Base-by-base conservation (phyloP, 176 grass and related monocot genomes). In the Oryza brachyantha region DNA sequence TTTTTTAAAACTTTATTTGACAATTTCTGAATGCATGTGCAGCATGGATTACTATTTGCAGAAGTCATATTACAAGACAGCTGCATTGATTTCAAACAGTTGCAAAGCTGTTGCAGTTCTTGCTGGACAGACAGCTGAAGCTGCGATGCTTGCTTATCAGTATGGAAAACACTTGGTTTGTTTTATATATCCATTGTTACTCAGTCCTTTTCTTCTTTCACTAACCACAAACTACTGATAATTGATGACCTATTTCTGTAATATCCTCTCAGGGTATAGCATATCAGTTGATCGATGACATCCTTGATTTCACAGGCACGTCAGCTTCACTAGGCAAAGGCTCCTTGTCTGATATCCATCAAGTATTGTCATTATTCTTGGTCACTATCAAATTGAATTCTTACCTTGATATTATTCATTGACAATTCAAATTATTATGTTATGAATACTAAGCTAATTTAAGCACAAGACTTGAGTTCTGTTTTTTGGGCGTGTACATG, bases 51-150 rank as follows among this genome's bases (percentile, higher is more conserved):
- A 97, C 76, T 97, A 97, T 73, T 79, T 97, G 81, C 86, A 85
- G 61, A 97, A 97, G 81, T 85, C 93, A 89, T 97, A 97, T 71
- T 91, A 79, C 86, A 97, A 97, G 80, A 97, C 93, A 57, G 93
- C 93, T 31, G 86, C 93, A 7, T 64, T 97, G 66, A 91, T 97
- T 79, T 97, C 93, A 62, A 97, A 93, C 41, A 93, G 93, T 76
- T 97, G 91, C 84, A 97, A 97, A 91, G 82, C 93, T 66, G 39
- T 87, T 85, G 86, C 91, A 25, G 69, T 97, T 69, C 77, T 97
- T 35, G 78, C 93, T 39, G 93, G 88, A 34, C 88, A 93, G 85
- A 87, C 86, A 71, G 64, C 77, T 45, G 93, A 97, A 79, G 93
- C 93, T 72, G 80, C 84, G 32, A 81, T 31, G 25, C 85, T 91